phyloP scores from a whole-genome alignment of 2,329 filamentous ascomycete genomes.

The Colletotrichum sp. region DNA sequence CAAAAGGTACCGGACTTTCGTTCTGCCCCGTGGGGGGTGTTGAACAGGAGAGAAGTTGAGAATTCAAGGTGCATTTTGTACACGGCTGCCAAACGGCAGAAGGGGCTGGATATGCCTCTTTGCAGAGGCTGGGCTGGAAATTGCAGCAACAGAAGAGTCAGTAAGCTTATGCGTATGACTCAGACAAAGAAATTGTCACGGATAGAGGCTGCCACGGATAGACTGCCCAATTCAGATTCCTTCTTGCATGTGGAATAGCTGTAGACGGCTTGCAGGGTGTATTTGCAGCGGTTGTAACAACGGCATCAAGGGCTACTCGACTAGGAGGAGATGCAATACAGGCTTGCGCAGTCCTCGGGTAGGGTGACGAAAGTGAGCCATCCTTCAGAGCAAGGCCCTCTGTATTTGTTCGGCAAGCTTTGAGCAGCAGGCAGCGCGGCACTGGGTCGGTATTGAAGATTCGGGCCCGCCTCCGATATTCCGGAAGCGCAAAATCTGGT shows the following conservation, averaged over 20 bases:
- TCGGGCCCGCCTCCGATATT: slow-evolving; percentile 17
- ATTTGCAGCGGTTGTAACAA: background rate
- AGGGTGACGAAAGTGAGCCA: background rate
- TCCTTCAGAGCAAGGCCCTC: background rate
- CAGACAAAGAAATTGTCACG: background rate
- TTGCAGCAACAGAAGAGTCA: background rate
- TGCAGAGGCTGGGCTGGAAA: background rate
- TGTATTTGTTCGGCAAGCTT: background rate
- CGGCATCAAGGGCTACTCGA: background rate
- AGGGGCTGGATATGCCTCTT: background rate
- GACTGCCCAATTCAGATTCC: background rate
- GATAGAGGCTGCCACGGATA: background rate
- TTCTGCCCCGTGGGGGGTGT: background rate
- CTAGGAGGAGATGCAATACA: background rate
- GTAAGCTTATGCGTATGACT: slow-evolving; percentile 1
- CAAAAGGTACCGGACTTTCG: background rate
- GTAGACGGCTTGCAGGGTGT: background rate
- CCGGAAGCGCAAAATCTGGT: slow-evolving; percentile 19
- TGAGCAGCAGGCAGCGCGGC: background rate
- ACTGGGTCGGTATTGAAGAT: slow-evolving; percentile 6
- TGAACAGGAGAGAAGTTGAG: background rate
- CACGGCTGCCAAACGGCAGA: background rate
- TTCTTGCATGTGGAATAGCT: background rate
- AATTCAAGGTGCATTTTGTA: background rate
- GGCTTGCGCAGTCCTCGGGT: background rate